phyloP scores from a whole-genome alignment of 257 asterid species.

The Verbascum thapsus region DNA sequence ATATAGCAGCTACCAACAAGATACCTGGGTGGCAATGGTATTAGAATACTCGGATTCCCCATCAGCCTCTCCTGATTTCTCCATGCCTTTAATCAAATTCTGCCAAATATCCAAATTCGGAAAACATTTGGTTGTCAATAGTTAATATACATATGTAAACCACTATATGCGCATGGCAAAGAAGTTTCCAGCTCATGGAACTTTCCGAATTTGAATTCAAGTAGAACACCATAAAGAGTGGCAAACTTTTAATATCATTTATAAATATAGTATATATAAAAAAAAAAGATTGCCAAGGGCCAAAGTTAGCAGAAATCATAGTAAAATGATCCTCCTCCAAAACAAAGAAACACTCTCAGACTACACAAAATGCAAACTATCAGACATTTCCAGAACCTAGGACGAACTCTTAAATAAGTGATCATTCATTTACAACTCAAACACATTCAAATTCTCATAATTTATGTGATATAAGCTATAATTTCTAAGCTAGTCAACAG shows the following conservation, averaged over 20 bases:
- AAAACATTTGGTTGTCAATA: too few species aligned
- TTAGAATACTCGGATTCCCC: slow-evolving; percentile 53
- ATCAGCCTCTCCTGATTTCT: slow-evolving; percentile 52
- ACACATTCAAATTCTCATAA: too few species aligned
- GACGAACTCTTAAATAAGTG: too few species aligned
- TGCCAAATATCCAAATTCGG: slow-evolving; percentile 28
- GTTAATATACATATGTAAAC: too few species aligned
- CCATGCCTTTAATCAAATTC: slow-evolving; percentile 60
- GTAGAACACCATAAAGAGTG: too few species aligned
- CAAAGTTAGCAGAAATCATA: too few species aligned
- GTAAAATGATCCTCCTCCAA: background rate
- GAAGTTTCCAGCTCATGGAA: too few species aligned
- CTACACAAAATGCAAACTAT: background rate
- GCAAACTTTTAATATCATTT: background rate
- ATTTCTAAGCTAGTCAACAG: too few species aligned
- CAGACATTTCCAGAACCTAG: background rate
- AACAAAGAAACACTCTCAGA: background rate
- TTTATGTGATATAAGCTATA: too few species aligned
- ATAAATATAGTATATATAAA: background rate
- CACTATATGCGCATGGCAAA: too few species aligned
- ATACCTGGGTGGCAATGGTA: slow-evolving; percentile 69
- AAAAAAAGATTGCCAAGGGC: background rate
- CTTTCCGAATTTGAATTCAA: too few species aligned
- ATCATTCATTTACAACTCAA: too few species aligned
- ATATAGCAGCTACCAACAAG: background rate